phyloP scores from a whole-genome alignment of 768 basidiomycete genomes.

The Hygrophorus pudorinus region DNA sequence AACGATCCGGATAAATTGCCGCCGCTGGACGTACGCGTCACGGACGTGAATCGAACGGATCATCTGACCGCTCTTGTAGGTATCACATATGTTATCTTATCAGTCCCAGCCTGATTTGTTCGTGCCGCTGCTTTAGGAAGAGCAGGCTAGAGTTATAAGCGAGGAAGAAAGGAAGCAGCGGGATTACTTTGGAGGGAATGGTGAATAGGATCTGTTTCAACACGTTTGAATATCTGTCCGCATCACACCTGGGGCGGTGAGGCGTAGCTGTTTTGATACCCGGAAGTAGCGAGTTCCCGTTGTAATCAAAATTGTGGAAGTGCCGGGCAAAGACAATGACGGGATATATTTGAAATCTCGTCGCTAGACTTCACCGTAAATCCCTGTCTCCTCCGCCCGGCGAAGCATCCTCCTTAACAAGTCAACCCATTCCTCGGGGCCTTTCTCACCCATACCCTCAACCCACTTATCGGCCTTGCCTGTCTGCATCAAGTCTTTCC shows the following conservation, averaged over 20 bases:
- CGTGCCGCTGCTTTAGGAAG: not conserved
- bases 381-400: conserved; percentile 16
- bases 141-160: too few relatives aligned
- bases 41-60: conserved; percentile 1
- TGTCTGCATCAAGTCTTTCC: conserved; percentile 45
- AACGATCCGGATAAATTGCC: not conserved
- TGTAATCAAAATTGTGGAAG: too few relatives aligned
- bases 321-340: too few relatives aligned
- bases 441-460: conserved; percentile 48
- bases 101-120: not conserved
- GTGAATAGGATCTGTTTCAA: too few relatives aligned
- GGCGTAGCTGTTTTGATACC: too few relatives aligned
- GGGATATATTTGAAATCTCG: too few relatives aligned
- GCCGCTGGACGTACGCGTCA: conserved; percentile 1
- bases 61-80: conserved; percentile 2
- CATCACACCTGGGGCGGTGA: too few relatives aligned
- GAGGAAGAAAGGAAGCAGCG: too few relatives aligned
- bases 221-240: too few relatives aligned
- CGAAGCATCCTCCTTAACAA: conserved; percentile 24
- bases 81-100: not conserved
- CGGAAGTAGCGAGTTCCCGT: too few relatives aligned
- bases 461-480: conserved; percentile 56
- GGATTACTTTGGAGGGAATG: too few relatives aligned
- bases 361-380: too few relatives aligned
- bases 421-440: conserved; percentile 52